Evolutionary conservation across 305 asterid species (phyloP).

Genomic region (Fraxinus nigra): DNA sequence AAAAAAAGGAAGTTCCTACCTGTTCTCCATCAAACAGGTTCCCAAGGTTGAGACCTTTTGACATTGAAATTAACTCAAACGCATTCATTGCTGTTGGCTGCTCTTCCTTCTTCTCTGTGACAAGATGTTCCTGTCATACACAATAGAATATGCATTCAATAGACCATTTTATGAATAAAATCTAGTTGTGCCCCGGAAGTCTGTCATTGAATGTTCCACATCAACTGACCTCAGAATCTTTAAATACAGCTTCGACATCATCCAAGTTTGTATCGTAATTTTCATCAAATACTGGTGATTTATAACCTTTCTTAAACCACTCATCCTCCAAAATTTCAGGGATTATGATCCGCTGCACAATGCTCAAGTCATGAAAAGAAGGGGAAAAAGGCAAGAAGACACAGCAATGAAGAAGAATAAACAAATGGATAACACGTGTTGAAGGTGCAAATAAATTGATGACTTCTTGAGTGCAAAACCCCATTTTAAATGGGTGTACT

Average conservation of each 20-base stretch:
- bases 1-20: conserved; percentile 31
- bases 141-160: not conserved
- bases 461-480: not conserved
- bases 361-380: conserved; percentile 8
- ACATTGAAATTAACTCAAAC: conserved; percentile 91
- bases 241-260: conserved; percentile 68
- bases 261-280: conserved; percentile 48
- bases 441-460: not conserved
- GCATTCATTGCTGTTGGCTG: conserved; percentile 94
- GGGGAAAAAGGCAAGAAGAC: not conserved
- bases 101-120: conserved; percentile 78
- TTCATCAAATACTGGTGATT: conserved; percentile 48
- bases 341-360: conserved; percentile 51
- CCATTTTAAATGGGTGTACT: not conserved
- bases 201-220: not conserved
- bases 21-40: conserved; percentile 77
- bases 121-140: conserved; percentile 66
- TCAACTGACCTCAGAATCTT: conserved; percentile 50
- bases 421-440: not conserved
- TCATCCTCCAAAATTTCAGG: conserved; percentile 56
- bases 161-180: not conserved
- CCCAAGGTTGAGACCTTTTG: conserved; percentile 93
- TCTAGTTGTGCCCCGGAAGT: not conserved
- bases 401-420: not conserved
- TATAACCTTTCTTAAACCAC: conserved; percentile 64